Evolutionary conservation across 1,284 basidiomycete species (phyloP).

Genomic region (Entoloma clypeatum): DNA sequence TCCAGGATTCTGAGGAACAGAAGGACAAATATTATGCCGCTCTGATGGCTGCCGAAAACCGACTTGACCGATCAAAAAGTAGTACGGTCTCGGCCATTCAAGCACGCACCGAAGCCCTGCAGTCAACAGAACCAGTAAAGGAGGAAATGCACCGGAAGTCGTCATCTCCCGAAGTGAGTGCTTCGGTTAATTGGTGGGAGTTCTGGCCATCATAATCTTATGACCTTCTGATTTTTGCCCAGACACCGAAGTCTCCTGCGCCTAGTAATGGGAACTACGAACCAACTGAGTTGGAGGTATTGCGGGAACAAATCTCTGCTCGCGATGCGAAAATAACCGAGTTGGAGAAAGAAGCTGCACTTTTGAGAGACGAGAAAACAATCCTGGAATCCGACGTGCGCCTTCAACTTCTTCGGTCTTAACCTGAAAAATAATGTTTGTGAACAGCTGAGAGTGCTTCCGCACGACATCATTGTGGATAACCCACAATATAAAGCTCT

Average conservation of each 20-base stretch:
- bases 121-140: conserved; percentile 36
- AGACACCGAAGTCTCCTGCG: conserved; percentile 32
- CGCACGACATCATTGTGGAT: conserved; percentile 43
- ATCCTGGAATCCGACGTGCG: conserved; percentile 45
- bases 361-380: conserved; percentile 39
- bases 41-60: conserved; percentile 62
- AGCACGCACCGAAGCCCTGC: conserved; percentile 28
- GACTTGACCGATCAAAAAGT: conserved; percentile 71
- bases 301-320: conserved; percentile 34
- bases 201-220: conserved; percentile 39
- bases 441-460: conserved; percentile 41
- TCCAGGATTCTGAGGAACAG: conserved; percentile 53
- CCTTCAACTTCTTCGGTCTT: not conserved
- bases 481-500: conserved; percentile 49
- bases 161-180: conserved; percentile 67
- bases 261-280: conserved; percentile 31
- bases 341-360: conserved; percentile 41
- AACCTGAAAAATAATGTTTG: conserved; percentile 10
- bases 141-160: conserved; percentile 51
- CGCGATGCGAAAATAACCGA: conserved; percentile 43
- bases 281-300: conserved; percentile 28
- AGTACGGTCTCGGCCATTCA: conserved; percentile 49
- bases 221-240: conserved; percentile 37
- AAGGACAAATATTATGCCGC: conserved; percentile 54
- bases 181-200: conserved; percentile 65